Base-by-base conservation (phyloP, 306 rosid species). In the Hippophae rhamnoides region DNA sequence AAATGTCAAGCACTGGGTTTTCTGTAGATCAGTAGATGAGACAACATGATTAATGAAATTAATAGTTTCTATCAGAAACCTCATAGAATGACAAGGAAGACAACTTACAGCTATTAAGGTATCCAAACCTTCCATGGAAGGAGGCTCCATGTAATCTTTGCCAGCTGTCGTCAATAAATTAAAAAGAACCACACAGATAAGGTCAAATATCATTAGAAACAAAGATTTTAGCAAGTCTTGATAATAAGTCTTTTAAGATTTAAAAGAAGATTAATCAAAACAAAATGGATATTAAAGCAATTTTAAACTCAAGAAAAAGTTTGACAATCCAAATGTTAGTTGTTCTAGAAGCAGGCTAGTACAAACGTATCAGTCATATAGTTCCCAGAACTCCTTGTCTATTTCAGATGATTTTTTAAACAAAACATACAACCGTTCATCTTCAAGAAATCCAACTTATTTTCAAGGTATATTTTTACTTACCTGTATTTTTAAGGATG, bases 81-180 rank as follows among this genome's bases (percentile, higher is more conserved):
- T 50, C 62, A 64, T 46, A 11, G 41, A 45, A 42, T 43, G 58
- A 58, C 23, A 61, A 18, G 43, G 56, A 50, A 46, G 7, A 51
- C 38, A 56, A 51, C 96, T 83, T 70, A 92, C 98, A 63, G 61
- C 68, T 38, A 75, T 56, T 48, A 92, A 78, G 50, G 57, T 65
- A 38, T 88, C 96, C 66, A 92, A 59, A 65, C 96, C 99, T 52
- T 92, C 95, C 58, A 84, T 50, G 45, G 53, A 65, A 3, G 98
- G 98, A 54, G 86, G 96, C 63, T 79, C 70, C 55, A 83, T 61
- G 66, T 31, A 31, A 31, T 87, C 96, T 64, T 71, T 63, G 47
- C 70, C 82, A 70, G 67, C 98, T 92, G 76, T 31, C 38, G 5
- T 31, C 38, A 31, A 31, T 31, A 31, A 65, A 64, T 60, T 13